Conservation (phyloP, 2,329 filamentous ascomycete genomes). For the Penicillium sclerotigenum region DNA sequence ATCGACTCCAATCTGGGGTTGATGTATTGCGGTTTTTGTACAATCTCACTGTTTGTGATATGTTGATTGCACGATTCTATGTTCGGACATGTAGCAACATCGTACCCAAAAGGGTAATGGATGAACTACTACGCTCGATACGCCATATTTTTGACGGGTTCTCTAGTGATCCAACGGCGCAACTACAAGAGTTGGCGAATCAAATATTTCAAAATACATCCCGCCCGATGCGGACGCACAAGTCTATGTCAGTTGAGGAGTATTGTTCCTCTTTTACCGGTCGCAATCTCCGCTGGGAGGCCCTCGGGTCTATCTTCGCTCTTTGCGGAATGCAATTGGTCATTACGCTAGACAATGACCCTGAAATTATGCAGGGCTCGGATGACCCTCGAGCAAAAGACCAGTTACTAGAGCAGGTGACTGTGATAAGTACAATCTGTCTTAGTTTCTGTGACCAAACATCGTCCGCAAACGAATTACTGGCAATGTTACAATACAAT, state of each 20-base stretch:
- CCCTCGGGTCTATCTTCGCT: constrained; percentile 40
- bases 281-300: constrained; percentile 42
- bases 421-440: constrained; percentile 35
- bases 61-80: constrained; percentile 29
- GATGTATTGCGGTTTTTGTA: constrained; percentile 32
- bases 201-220: constrained; percentile 34
- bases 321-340: constrained; percentile 38
- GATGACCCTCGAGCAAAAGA: constrained; percentile 27
- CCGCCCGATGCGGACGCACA: constrained; percentile 23
- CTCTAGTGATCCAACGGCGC: constrained; percentile 22
- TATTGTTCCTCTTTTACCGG: constrained; percentile 31
- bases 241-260: constrained; percentile 31
- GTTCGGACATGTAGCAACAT: constrained; percentile 20
- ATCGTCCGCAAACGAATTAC: constrained; percentile 33
- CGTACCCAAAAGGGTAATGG: constrained; percentile 26
- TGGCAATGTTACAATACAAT: constrained; percentile 36
- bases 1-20: constrained; percentile 31
- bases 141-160: constrained; percentile 27
- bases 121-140: constrained; percentile 27
- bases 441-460: constrained; percentile 34
- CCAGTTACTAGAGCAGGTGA: constrained; percentile 30
- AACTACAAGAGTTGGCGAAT: constrained; percentile 27
- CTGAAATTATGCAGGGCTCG: constrained; percentile 25
- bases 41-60: constrained; percentile 24
- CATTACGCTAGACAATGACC: constrained; percentile 30